A percentile compares a stretch with the other conserved stretches of the same genome.
These are phyloP conservation scores for Keithomyces neogunnii DNA, from an alignment of 2,329 filamentous ascomycete genomes.

Conservation along the genomic window DNA sequence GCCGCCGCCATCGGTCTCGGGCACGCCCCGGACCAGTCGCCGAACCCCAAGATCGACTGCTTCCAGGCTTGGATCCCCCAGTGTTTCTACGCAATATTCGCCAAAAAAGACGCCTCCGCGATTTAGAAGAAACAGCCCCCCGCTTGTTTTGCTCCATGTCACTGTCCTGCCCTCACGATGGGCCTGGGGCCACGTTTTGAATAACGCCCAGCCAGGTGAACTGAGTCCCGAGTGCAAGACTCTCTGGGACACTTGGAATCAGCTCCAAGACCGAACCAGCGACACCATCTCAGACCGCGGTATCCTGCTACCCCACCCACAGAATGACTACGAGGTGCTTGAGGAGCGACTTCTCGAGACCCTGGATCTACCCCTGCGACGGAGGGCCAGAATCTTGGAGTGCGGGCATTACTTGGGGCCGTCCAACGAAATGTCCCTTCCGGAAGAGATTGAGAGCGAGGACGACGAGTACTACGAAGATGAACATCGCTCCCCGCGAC, in stretches of 20 bases:
- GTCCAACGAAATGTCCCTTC: conserved; percentile 37
- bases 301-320: conserved; percentile 67
- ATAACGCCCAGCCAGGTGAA: conserved; percentile 30
- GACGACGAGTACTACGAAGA: conserved; percentile 32
- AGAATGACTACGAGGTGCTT: conserved; percentile 70
- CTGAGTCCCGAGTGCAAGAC: conserved; percentile 38
- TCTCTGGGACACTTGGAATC: conserved; percentile 55
- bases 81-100: conserved; percentile 41
- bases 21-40: conserved; percentile 47
- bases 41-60: conserved; percentile 37
- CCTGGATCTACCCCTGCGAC: conserved; percentile 56
- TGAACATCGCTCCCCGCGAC: conserved; percentile 16
- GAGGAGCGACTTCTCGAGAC: conserved; percentile 71
- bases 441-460: conserved; percentile 37
- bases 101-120: conserved; percentile 51
- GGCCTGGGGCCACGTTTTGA: conserved; percentile 51
- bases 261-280: conserved; percentile 60
- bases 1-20: conserved; percentile 47
- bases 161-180: conserved; percentile 65
- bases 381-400: conserved; percentile 60
- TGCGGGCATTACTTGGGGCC: conserved; percentile 69
- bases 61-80: conserved; percentile 50
- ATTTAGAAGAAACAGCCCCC: conserved; percentile 49
- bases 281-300: conserved; percentile 68
- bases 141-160: conserved; percentile 69